Base-by-base conservation (phyloP, 768 basidiomycete genomes). In the Termitomyces sp. region DNA sequence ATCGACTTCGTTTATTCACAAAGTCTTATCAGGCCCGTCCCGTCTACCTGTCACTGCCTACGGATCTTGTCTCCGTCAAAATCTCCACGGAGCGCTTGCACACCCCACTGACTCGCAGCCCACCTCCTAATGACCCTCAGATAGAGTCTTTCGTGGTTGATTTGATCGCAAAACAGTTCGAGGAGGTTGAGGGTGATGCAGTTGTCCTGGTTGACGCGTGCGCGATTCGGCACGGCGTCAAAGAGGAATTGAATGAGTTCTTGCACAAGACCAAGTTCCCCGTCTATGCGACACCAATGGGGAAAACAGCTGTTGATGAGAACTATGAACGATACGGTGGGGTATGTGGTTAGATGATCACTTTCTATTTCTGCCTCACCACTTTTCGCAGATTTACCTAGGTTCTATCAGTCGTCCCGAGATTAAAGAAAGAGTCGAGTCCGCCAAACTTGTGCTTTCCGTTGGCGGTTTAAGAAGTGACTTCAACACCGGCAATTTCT, bases 401-500 rank as follows among this genome's bases (percentile, higher is more conserved):
- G 93, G 93, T 2, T 81, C 82, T 5, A 78, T 91, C 62, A 86
- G 82, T 8, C 79, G 82, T 43, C 86, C 88, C 0, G 79, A 75
- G 26, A 75, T 93, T 62, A 88, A 85, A 70, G 82, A 85, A 53
- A 83, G 79, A 59, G 84, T 95, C 30, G 93, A 95, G 71, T 75
- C 68, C 2, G 85, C 91, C 4, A 89, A 87, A 62, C 75, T 95
- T 43, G 84, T 92, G 51, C 67, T 95, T 13, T 89, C 88, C 13
- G 75, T 95, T 57, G 91, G 91, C 4, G 72, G 75, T 1, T 74
- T 91, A 50, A 83, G 82, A 67, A 85, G 82, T 46, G 93, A 95
- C 69, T 93, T 92, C 77, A 95, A 95, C 71, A 91, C 90, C 1
- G 93, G 92, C 33, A 89, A 88, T 70, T 94, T 93, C 71, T 88